Evolutionary conservation across 371 early-diverging fungal species (phyloP).

Genomic region (Massospora cicadina): DNA sequence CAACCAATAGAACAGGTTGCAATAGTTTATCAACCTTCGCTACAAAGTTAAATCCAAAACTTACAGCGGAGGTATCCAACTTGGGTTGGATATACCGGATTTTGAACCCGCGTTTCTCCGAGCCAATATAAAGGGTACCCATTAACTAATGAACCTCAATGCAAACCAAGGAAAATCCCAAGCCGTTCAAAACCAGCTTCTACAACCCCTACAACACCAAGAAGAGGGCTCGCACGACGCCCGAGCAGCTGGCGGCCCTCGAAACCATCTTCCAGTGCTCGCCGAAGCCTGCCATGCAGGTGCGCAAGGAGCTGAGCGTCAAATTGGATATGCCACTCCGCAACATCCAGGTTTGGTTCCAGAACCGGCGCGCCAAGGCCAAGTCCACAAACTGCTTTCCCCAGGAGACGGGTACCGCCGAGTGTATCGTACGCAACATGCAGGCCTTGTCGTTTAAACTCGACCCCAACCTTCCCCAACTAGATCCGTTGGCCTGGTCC

Average conservation of each 20-base stretch:
- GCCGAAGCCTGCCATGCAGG: conserved; percentile 46
- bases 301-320: conserved; percentile 15
- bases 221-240: conserved; percentile 14
- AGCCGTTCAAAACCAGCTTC: not conserved
- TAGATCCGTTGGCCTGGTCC: no score
- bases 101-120: no score
- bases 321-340: conserved; percentile 15
- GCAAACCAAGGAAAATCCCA: no score
- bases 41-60: no score
- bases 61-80: no score
- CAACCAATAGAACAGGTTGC: no score
- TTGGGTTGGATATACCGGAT: no score
- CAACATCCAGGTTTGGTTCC: conserved; percentile 18
- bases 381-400: not conserved
- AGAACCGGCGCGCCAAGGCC: conserved; percentile 16
- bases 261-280: conserved; percentile 45
- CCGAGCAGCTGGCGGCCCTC: conserved; percentile 30
- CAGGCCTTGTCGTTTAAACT: no score
- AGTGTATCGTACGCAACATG: not conserved
- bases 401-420: not conserved
- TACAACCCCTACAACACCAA: conserved; percentile 12
- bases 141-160: no score
- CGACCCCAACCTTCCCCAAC: no score
- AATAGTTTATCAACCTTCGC: no score
- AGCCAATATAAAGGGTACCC: no score